Conservation (phyloP, 202 grass and related monocot species). For the Schoenoplectus tabernaemontani region DNA sequence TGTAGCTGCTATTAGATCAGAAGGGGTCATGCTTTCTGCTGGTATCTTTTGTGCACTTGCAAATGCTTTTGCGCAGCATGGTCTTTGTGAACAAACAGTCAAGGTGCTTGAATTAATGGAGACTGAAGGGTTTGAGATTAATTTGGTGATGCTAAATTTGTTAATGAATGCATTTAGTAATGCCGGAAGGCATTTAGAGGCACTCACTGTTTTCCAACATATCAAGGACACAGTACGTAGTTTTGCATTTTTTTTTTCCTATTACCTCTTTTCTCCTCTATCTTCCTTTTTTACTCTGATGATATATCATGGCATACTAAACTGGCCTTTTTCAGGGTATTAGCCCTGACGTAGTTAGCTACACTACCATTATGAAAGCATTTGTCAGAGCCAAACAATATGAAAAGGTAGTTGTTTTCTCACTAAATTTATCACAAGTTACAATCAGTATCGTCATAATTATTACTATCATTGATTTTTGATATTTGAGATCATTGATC, state of each 20-base stretch:
- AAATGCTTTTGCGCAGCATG: conserved; percentile 80
- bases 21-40: conserved; percentile 45
- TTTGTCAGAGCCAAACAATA: conserved; percentile 78
- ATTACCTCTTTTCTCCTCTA: not conserved
- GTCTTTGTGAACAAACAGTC: conserved; percentile 75
- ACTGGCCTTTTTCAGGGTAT: conserved; percentile 40
- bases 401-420: conserved; percentile 51
- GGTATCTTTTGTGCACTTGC: conserved; percentile 68
- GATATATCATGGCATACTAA: not conserved
- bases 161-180: conserved; percentile 88
- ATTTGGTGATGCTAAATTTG: conserved; percentile 92
- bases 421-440: not conserved
- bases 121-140: conserved; percentile 77
- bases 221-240: conserved; percentile 83
- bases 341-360: conserved; percentile 86
- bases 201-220: conserved; percentile 75
- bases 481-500: too few species aligned
- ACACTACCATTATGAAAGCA: conserved; percentile 94
- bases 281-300: not conserved
- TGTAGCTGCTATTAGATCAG: conserved; percentile 65
- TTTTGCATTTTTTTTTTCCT: not conserved
- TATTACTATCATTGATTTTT: too few species aligned
- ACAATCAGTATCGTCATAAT: too few species aligned
- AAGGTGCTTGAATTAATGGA: conserved; percentile 73
- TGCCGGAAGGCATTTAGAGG: conserved; percentile 73